Evolutionary conservation across 2,329 filamentous ascomycete genomes (phyloP).

Genomic region (Colletotrichum trifolii): DNA sequence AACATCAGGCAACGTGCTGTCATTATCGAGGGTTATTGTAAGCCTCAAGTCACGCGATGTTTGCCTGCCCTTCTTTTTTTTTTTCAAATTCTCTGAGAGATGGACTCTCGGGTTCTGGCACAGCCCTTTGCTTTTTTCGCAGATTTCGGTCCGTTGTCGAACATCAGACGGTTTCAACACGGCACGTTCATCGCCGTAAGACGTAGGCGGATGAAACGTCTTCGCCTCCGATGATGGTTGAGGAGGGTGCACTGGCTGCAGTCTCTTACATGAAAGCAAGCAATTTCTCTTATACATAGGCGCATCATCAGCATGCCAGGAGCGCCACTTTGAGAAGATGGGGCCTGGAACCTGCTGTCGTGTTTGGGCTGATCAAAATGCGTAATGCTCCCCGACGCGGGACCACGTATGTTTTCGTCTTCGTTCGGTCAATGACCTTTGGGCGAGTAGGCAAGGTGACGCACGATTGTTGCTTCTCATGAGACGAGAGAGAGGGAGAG

Average conservation of each 20-base stretch:
- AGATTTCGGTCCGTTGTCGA: constrained; percentile 7
- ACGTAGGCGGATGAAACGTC: constrained; percentile 30
- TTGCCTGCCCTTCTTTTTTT: too few relatives aligned
- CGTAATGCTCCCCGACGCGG: constrained; percentile 2
- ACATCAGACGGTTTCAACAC: constrained; percentile 34
- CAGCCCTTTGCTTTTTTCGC: background rate
- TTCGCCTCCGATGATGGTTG: constrained; percentile 21
- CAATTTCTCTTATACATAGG: background rate
- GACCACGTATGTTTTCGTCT: constrained; percentile 6
- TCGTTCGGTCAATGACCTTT: constrained; percentile 2
- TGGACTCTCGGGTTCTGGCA: background rate
- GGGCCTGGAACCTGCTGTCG: background rate
- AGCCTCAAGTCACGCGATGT: too few relatives aligned
- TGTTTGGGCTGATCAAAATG: constrained; percentile 7
- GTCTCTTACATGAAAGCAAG: background rate
- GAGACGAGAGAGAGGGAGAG: background rate
- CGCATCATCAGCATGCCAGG: background rate
- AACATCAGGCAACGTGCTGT: too few relatives aligned
- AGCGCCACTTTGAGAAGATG: background rate
- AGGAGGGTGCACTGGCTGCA: background rate
- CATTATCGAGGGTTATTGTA: too few relatives aligned
- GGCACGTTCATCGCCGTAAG: constrained; percentile 18
- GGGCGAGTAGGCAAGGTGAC: background rate
- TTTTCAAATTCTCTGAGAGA: too few relatives aligned
- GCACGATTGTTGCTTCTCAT: background rate